Evolutionary conservation across 345 rosid genomes (phyloP).

Genomic region (Eutrema japonicum): DNA sequence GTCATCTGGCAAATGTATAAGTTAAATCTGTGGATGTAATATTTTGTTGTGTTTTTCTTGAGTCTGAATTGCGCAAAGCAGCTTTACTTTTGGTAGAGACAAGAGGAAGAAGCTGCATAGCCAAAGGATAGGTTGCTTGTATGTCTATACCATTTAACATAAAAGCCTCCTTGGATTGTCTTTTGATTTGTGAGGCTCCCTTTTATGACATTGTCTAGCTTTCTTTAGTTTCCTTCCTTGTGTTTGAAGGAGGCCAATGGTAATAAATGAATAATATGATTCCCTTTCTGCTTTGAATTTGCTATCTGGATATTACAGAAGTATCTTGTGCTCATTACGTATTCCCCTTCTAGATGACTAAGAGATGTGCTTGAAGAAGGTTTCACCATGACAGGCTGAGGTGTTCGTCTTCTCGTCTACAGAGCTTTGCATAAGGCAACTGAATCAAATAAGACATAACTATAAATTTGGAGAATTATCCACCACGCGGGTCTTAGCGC

Average conservation of each 20-base stretch:
- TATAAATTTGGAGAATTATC: no score
- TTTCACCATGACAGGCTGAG: no score
- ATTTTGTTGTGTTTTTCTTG: constrained; percentile 26
- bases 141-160: constrained; percentile 40
- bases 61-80: constrained; percentile 27
- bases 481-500: no score
- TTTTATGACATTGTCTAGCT: constrained; percentile 29
- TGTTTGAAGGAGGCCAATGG: not conserved
- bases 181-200: constrained; percentile 37
- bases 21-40: constrained; percentile 41
- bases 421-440: no score
- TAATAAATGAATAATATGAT: constrained; percentile 26
- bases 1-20: constrained; percentile 31
- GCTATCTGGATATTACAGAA: constrained; percentile 7
- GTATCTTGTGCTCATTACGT: not conserved
- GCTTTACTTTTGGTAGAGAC: constrained; percentile 34
- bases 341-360: not conserved
- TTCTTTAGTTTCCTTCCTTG: constrained; percentile 15
- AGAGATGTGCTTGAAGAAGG: no score
- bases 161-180: constrained; percentile 43
- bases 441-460: no score
- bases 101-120: constrained; percentile 40
- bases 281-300: not conserved
- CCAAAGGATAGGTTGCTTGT: constrained; percentile 42
- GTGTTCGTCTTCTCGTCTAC: no score